These are phyloP conservation scores for Pythium biforme DNA, from an alignment of 352 stramenopile species.

Conservation along the genomic window DNA sequence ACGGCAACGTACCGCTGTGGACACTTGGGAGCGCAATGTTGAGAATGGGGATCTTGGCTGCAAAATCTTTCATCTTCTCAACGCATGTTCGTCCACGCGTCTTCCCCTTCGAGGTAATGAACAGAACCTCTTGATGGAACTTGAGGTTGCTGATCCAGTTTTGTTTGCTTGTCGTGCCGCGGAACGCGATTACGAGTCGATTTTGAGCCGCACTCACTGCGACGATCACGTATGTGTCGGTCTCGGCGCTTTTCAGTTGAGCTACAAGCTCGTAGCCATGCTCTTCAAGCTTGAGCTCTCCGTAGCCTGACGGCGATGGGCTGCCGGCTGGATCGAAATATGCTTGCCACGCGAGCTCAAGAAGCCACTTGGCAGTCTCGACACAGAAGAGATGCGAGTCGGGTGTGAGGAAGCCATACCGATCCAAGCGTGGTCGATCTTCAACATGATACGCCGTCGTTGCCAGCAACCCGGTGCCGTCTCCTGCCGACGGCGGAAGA, in stretches of 20 bases:
- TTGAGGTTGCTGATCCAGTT: constrained; percentile 90
- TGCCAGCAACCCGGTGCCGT: constrained; percentile 46
- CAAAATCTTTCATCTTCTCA: constrained; percentile 55
- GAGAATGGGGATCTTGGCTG: constrained; percentile 75
- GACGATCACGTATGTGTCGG: constrained; percentile 77
- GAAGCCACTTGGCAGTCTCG: constrained; percentile 76
- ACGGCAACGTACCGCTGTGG: constrained; percentile 63
- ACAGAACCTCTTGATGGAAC: constrained; percentile 77
- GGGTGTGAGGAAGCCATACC: constrained; percentile 59
- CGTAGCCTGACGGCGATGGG: constrained; percentile 74
- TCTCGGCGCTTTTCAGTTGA: constrained; percentile 65
- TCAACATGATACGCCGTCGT: constrained; percentile 78
- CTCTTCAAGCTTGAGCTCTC: constrained; percentile 62
- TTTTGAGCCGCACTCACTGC: constrained; percentile 55
- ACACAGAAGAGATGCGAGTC: constrained; percentile 86
- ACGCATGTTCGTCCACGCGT: constrained; percentile 53
- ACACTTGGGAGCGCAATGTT: constrained; percentile 85
- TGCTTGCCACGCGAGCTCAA: constrained; percentile 83
- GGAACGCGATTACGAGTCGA: constrained; percentile 83
- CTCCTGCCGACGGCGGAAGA: constrained; percentile 51
- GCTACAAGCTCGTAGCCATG: constrained; percentile 86
- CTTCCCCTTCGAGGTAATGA: constrained; percentile 67
- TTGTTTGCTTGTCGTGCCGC: constrained; percentile 80
- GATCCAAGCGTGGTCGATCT: constrained; percentile 56
- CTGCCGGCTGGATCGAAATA: constrained; percentile 85